Base-by-base conservation (phyloP, 2,329 filamentous ascomycete species). In the Beauveria rudraprayagi region DNA sequence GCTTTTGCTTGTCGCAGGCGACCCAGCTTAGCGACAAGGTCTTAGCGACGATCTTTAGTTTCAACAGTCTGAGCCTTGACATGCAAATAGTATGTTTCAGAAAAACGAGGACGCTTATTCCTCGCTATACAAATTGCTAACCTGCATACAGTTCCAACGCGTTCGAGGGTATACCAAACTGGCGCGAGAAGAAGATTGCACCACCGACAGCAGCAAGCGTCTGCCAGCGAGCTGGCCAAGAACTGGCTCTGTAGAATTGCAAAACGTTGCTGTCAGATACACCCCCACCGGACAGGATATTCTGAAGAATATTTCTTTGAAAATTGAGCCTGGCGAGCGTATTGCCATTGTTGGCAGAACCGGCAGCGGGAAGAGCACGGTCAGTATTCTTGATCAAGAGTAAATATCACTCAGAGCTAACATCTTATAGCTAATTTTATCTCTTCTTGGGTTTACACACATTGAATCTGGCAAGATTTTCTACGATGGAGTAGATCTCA, bases 261-360 rank as follows among this genome's bases (percentile, higher is more conserved):
- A 77, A 19, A 71, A 80, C 59, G 78, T 79, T 24, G 80, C 78
- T 5, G 77, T 80, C 28, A 76, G 78, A 55, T 81, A 81, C 64
- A 69, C 78, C 61, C 57, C 72, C 28, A 70, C 80, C 62, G 71
- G 78, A 22, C 73, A 74, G 48, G 75, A 81, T 56, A 78, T 83
- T 30, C 71, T 83, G 22, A 79, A 78, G 34, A 70, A 80, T 43
- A 70, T 83, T 54, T 80, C 76, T 61, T 72, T 83, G 46, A 76
- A 74, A 37, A 79, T 83, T 63, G 75, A 74, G 7, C 88, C 87
- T 0, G 89, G 91, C 1, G 87, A 89, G 60, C 87, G 88, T 56
- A 90, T 90, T 1, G 91, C 90, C 0, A 80, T 96, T 26, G 88
- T 92, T 14, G 91, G 91, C 3, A 84, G 91, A 8, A 95, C 91